Evolutionary conservation across 1,284 basidiomycete genomes (phyloP).

Genomic region (Microbotryum intermedium): DNA sequence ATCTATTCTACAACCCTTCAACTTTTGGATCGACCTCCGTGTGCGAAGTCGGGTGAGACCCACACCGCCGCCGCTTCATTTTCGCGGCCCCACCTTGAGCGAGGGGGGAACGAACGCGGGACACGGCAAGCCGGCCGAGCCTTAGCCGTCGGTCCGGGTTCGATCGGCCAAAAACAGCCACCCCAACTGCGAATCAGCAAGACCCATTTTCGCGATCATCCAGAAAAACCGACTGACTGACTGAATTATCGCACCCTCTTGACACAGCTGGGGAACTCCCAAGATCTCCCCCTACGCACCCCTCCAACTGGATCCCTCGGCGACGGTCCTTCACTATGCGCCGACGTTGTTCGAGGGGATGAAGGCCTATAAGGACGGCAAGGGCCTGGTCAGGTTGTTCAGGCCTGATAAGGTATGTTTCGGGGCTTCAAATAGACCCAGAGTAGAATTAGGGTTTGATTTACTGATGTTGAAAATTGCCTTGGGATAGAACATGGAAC

Average conservation of each 20-base stretch:
- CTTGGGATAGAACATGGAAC: slow-evolving; percentile 65
- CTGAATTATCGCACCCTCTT: too few relatives aligned
- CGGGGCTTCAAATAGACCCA: not conserved
- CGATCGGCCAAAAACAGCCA: too few relatives aligned
- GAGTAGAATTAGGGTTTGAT: not conserved
- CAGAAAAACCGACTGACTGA: too few relatives aligned
- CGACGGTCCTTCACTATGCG: slow-evolving; percentile 89
- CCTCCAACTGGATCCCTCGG: slow-evolving; percentile 61
- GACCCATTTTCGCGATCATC: too few relatives aligned
- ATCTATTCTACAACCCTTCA: too few relatives aligned
- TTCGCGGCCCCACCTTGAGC: not conserved
- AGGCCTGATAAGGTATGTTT: slow-evolving; percentile 68
- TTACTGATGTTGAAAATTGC: not conserved
- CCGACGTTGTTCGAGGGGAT: slow-evolving; percentile 84
- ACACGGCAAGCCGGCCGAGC: too few relatives aligned
- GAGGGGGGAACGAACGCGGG: not conserved
- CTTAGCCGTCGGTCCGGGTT: too few relatives aligned
- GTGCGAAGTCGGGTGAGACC: too few relatives aligned
- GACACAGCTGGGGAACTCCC: slow-evolving; percentile 64
- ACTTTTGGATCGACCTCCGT: too few relatives aligned
- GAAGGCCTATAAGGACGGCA: slow-evolving; percentile 82
- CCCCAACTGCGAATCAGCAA: too few relatives aligned
- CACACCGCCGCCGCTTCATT: too few relatives aligned
- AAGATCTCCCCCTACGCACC: slow-evolving; percentile 75
- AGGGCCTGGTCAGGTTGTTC: slow-evolving; percentile 78